These are phyloP conservation scores for Plasmopara halstedii DNA, from an alignment of 352 stramenopile genomes.

Conservation along the genomic window DNA sequence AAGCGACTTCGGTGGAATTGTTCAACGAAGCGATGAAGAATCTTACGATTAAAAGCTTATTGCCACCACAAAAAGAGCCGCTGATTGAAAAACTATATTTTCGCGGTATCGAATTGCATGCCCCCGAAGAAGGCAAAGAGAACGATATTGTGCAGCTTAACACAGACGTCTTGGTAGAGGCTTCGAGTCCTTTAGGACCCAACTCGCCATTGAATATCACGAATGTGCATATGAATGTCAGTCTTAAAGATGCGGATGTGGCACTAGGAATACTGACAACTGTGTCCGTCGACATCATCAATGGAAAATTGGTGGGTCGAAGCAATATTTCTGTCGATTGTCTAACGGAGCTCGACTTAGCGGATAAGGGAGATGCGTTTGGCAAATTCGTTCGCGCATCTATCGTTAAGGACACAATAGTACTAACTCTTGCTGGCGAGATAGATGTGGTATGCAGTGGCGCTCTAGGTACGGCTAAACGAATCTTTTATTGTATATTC, in stretches of 20 bases:
- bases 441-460: constrained; percentile 58
- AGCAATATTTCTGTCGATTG: constrained; percentile 73
- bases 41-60: constrained; percentile 45
- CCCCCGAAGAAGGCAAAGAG: constrained; percentile 30
- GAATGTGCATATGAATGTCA: constrained; percentile 55
- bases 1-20: constrained; percentile 55
- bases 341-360: constrained; percentile 37
- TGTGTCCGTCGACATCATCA: constrained; percentile 41
- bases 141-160: constrained; percentile 41
- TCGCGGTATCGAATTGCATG: constrained; percentile 39
- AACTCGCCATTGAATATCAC: constrained; percentile 50
- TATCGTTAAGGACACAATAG: constrained; percentile 38
- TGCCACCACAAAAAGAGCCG: constrained; percentile 55
- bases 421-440: constrained; percentile 37
- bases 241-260: constrained; percentile 29
- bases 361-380: constrained; percentile 37
- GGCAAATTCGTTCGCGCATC: constrained; percentile 63
- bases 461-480: constrained; percentile 39
- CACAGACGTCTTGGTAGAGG: constrained; percentile 57
- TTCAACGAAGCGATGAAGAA: constrained; percentile 71
- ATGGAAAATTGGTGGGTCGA: constrained; percentile 41
- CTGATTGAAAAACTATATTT: constrained; percentile 64
- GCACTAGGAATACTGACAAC: constrained; percentile 45
- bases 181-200: constrained; percentile 53
- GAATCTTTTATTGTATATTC: neutral